Percentiles rank a stretch among this genome's conserved stretches.
These are phyloP conservation scores for Trichoderma koningiopsis DNA, from an alignment of 2,329 filamentous ascomycete genomes.

Conservation along the genomic window DNA sequence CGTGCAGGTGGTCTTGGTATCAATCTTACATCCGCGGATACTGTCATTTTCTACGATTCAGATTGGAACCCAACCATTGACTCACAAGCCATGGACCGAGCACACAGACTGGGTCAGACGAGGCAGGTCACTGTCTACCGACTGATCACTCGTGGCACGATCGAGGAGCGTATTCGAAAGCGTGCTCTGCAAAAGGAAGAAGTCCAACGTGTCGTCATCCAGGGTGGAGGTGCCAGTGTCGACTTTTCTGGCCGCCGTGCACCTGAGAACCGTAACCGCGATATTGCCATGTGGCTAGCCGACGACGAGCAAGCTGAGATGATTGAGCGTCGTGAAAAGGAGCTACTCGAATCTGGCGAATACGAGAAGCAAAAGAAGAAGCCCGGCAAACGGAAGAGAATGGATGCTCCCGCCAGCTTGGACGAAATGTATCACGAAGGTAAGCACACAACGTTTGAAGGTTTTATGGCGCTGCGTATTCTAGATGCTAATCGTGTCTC, in stretches of 20 bases:
- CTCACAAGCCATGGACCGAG: slow-evolving; percentile 97
- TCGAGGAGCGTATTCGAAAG: slow-evolving; percentile 97
- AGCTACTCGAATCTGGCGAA: slow-evolving; percentile 74
- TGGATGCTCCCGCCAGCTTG: slow-evolving; percentile 63
- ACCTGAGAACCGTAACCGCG: slow-evolving; percentile 90
- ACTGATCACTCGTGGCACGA: slow-evolving; percentile 93
- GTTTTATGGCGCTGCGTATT: background rate
- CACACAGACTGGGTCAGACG: slow-evolving; percentile 95
- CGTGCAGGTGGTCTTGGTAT: slow-evolving; percentile 97
- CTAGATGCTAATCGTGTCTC: slow-evolving; percentile 32
- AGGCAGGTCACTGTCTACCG: slow-evolving; percentile 96
- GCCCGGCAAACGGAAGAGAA: slow-evolving; percentile 58
- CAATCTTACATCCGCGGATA: slow-evolving; percentile 94
- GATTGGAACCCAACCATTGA: slow-evolving; percentile 99
- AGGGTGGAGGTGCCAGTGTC: slow-evolving; percentile 84
- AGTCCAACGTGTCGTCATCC: slow-evolving; percentile 95
- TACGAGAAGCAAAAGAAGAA: slow-evolving; percentile 66
- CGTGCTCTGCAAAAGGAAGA: slow-evolving; percentile 97
- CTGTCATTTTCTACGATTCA: slow-evolving; percentile 99
- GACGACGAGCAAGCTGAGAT: slow-evolving; percentile 95
- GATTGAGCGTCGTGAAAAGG: slow-evolving; percentile 90
- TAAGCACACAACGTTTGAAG: slow-evolving; percentile 52
- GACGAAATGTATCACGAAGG: slow-evolving; percentile 99
- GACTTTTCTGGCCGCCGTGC: slow-evolving; percentile 93
- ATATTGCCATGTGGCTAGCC: slow-evolving; percentile 98